Percentiles rank a stretch among this genome's conserved stretches.
Evolutionary conservation across 352 stramenopile genomes (phyloP).

Genomic region (Globisporangium yorkense): DNA sequence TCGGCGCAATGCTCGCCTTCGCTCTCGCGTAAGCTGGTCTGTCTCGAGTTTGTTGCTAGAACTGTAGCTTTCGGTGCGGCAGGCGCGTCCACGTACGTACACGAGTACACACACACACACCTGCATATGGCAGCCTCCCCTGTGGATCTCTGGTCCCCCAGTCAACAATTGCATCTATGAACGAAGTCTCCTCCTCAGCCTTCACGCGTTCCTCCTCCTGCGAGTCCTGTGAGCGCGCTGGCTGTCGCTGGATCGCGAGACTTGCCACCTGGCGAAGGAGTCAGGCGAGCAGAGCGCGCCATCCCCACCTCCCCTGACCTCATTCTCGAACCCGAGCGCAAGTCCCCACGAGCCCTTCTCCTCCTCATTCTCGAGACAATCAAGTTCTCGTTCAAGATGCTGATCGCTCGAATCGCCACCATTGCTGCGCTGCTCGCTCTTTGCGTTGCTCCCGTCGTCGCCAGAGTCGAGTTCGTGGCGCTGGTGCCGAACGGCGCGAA

Average conservation of each 20-base stretch:
- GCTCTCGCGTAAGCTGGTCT: background rate
- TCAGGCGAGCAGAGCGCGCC: no score
- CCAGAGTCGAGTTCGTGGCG: background rate
- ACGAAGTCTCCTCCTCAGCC: background rate
- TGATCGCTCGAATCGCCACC: no score
- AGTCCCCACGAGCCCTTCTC: no score
- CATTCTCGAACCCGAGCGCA: no score
- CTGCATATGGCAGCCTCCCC: no score
- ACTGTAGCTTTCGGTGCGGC: background rate
- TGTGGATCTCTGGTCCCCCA: no score
- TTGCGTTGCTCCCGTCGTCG: background rate
- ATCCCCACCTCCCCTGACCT: no score
- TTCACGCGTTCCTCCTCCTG: background rate
- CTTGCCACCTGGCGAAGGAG: background rate
- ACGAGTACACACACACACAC: no score
- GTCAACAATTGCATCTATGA: background rate
- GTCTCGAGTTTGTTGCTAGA: no score
- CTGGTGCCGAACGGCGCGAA: background rate
- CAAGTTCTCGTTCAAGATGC: no score
- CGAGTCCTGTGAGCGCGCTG: background rate
- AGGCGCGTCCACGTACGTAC: background rate
- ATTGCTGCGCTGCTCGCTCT: background rate
- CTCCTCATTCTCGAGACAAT: no score
- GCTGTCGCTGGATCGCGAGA: background rate
- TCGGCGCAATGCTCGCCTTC: slow-evolving; percentile 3